These are phyloP conservation scores for Kodamaea hsintzibuensis DNA, from an alignment of 805 yeast species.

Conservation along the genomic window DNA sequence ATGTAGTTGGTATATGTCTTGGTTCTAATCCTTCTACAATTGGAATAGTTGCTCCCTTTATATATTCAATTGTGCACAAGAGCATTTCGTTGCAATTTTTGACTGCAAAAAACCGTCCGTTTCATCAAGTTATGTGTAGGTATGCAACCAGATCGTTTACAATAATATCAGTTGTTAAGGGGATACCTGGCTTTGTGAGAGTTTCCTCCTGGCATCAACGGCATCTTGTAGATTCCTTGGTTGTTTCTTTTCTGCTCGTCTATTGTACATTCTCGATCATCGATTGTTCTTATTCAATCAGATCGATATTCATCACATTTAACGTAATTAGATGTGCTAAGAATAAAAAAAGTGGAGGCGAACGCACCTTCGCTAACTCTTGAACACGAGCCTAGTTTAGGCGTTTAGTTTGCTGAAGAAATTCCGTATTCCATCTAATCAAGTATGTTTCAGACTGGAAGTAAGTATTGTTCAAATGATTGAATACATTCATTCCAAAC, in stretches of 20 bases:
- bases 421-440: no score
- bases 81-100: background rate
- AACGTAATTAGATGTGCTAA: no score
- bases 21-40: background rate
- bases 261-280: background rate
- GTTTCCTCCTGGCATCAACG: background rate
- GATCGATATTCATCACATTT: no score
- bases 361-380: no score
- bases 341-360: no score
- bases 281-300: no score
- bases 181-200: background rate
- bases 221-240: background rate
- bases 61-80: background rate
- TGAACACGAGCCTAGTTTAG: no score
- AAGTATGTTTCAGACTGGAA: no score
- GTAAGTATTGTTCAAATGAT: no score
- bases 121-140: background rate
- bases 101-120: background rate
- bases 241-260: background rate
- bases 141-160: background rate
- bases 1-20: constrained; percentile 4
- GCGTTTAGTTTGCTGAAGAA: no score
- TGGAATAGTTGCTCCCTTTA: background rate
- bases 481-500: no score
- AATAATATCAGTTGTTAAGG: background rate